Percentiles rank a stretch among this genome's conserved stretches.
These are phyloP conservation scores for Hyaloraphidium curvatum DNA, from an alignment of 192 early-diverging fungal genomes.

Conservation along the genomic window DNA sequence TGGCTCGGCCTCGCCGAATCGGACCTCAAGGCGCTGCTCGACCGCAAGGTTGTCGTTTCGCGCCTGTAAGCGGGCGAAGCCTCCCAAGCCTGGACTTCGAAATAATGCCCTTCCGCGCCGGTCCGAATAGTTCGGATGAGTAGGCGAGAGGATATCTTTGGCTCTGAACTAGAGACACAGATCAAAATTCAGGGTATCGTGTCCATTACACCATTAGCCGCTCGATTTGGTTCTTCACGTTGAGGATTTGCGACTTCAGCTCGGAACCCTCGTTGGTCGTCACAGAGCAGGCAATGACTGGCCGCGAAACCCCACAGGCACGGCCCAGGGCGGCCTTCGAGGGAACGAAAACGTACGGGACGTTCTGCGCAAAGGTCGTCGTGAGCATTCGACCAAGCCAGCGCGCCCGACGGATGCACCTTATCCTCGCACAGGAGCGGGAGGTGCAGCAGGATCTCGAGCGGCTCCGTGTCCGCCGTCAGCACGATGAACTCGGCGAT, in stretches of 20 bases:
- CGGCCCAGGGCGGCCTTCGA: constrained; percentile 91
- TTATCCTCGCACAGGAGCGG: constrained; percentile 98
- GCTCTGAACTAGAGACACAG: too few species aligned
- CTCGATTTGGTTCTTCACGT: constrained; percentile 85
- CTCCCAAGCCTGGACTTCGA: too few species aligned
- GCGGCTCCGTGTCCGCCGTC: constrained; percentile 93
- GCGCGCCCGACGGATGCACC: constrained; percentile 13
- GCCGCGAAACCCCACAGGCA: constrained; percentile 88
- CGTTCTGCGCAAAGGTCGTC: constrained; percentile 39
- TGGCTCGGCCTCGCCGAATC: background rate
- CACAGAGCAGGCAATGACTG: constrained; percentile 80
- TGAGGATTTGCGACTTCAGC: constrained; percentile 75
- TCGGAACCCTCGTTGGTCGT: constrained; percentile 97
- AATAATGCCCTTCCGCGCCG: too few species aligned
- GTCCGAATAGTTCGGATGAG: too few species aligned
- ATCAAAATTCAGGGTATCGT: too few species aligned
- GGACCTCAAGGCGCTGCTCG: background rate
- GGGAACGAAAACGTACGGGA: constrained; percentile 97
- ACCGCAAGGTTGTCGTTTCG: background rate
- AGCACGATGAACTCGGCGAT: constrained; percentile 97
- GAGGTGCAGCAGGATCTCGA: constrained; percentile 94
- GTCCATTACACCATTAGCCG: constrained; percentile 64
- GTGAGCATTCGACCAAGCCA: background rate
- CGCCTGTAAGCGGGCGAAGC: too few species aligned
- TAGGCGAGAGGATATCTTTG: too few species aligned